phyloP scores from a whole-genome alignment of 2,329 filamentous ascomycete species.

The Zymoseptoria ardabiliae region DNA sequence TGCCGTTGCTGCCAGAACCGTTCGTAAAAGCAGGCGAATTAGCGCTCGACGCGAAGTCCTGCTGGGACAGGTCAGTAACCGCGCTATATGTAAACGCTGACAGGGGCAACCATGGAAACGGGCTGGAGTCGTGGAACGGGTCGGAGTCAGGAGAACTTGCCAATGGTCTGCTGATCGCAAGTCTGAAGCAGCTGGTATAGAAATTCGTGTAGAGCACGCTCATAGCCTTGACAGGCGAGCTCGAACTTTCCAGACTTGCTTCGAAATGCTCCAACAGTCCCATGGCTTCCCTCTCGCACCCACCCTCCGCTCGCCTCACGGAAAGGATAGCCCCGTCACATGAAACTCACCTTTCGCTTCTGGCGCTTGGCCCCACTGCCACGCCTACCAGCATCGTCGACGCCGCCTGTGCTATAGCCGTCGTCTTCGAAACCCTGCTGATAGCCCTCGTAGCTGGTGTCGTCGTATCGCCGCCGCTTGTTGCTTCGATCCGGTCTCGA shows the following conservation, averaged over 20 bases:
- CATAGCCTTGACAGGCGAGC: neutral
- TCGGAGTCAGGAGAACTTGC: neutral
- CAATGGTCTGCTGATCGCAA: slow-evolving; percentile 1
- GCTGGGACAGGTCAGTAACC: slow-evolving; percentile 7
- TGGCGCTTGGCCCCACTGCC: slow-evolving; percentile 22
- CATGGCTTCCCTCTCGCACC: neutral
- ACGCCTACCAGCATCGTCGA: slow-evolving; percentile 46
- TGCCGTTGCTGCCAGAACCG: slow-evolving; percentile 5
- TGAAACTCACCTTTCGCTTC: slow-evolving; percentile 23
- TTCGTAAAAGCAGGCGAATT: slow-evolving; percentile 13
- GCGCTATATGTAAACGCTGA: neutral
- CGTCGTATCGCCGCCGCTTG: slow-evolving; percentile 70
- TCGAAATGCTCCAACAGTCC: neutral
- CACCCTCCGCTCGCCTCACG: neutral
- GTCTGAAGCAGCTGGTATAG: neutral
- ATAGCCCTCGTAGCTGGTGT: slow-evolving; percentile 68
- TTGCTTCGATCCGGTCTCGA: slow-evolving; percentile 56
- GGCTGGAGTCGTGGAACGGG: too few species aligned
- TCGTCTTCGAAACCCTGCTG: slow-evolving; percentile 64
- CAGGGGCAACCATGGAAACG: neutral
- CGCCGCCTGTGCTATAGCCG: slow-evolving; percentile 64
- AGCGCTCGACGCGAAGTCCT: slow-evolving; percentile 14
- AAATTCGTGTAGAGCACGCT: neutral
- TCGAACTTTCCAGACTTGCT: neutral
- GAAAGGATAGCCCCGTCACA: neutral